phyloP scores from a whole-genome alignment of 2,329 filamentous ascomycete genomes.

The Geosmithia flava region DNA sequence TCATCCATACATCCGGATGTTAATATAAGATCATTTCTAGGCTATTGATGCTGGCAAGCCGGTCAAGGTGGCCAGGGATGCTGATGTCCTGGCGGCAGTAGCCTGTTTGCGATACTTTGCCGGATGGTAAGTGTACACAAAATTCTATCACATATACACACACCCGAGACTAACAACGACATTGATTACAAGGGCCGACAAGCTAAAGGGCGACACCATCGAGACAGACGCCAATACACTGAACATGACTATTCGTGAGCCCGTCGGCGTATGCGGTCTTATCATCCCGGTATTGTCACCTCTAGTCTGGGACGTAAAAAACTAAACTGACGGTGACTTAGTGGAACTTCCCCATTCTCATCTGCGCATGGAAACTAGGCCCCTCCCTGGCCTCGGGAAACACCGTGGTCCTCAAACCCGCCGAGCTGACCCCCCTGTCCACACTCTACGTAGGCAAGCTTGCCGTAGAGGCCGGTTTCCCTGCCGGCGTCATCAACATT shows the following conservation, averaged over 20 bases:
- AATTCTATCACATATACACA: too few relatives aligned
- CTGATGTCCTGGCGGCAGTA: neutral
- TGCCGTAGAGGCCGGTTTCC: constrained; percentile 75
- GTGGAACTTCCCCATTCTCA: constrained; percentile 78
- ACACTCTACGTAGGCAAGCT: constrained; percentile 80
- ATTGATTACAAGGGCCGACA: constrained; percentile 21
- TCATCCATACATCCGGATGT: too few relatives aligned
- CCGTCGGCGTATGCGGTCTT: constrained; percentile 70
- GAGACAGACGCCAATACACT: constrained; percentile 48
- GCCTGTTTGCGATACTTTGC: constrained; percentile 49
- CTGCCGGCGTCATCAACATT: constrained; percentile 81
- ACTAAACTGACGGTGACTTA: constrained; percentile 16
- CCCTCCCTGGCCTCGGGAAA: constrained; percentile 89
- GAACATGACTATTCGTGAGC: constrained; percentile 69
- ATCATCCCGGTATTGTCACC: constrained; percentile 62
- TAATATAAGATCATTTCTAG: too few relatives aligned
- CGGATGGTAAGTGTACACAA: constrained; percentile 42
- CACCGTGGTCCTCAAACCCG: constrained; percentile 84
- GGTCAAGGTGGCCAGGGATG: neutral
- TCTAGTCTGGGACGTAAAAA: neutral
- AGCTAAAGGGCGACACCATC: constrained; percentile 1
- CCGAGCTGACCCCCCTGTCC: constrained; percentile 85
- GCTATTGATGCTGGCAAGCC: constrained; percentile 2
- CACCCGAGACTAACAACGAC: too few relatives aligned
- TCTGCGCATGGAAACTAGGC: constrained; percentile 59